phyloP scores from a whole-genome alignment of 139 green algal species.

The Chlorella sp. region DNA sequence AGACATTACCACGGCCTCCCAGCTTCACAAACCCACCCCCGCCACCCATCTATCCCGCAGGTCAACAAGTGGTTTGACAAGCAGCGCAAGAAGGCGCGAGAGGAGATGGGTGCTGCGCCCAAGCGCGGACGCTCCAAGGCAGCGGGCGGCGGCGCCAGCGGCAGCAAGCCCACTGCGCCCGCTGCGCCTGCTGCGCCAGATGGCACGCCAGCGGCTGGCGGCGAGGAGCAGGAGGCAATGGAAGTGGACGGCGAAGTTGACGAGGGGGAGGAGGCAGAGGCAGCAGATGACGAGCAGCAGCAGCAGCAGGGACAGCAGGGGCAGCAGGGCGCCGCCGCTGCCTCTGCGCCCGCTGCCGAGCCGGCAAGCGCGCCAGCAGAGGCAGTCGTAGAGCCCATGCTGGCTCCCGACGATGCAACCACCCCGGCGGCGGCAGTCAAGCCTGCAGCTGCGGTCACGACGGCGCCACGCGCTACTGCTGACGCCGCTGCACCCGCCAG shows the following conservation, averaged over 20 bases:
- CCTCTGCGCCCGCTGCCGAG: not conserved
- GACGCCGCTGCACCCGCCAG: not conserved
- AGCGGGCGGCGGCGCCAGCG: not conserved
- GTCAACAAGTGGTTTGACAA: slow-evolving; percentile 56
- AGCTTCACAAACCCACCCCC: not conserved
- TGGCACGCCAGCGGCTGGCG: not conserved
- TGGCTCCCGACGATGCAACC: not conserved
- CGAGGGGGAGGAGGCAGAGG: not conserved
- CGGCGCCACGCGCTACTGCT: not conserved
- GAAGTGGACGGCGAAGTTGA: not conserved
- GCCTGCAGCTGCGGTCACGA: not conserved
- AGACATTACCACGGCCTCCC: too few species aligned
- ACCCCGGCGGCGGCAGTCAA: not conserved
- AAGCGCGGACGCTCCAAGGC: slow-evolving; percentile 34
- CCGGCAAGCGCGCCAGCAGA: not conserved
- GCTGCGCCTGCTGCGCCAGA: not conserved
- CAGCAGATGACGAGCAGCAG: not conserved
- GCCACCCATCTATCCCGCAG: not conserved
- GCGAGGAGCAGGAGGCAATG: not conserved
- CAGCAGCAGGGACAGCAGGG: not conserved
- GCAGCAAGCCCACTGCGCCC: not conserved
- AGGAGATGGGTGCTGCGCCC: not conserved
- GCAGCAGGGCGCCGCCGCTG: not conserved
- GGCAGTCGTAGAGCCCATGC: not conserved
- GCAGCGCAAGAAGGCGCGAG: slow-evolving; percentile 33